Evolutionary conservation across 352 stramenopile species (phyloP).

Genomic region (Pythium vanterpoolii): DNA sequence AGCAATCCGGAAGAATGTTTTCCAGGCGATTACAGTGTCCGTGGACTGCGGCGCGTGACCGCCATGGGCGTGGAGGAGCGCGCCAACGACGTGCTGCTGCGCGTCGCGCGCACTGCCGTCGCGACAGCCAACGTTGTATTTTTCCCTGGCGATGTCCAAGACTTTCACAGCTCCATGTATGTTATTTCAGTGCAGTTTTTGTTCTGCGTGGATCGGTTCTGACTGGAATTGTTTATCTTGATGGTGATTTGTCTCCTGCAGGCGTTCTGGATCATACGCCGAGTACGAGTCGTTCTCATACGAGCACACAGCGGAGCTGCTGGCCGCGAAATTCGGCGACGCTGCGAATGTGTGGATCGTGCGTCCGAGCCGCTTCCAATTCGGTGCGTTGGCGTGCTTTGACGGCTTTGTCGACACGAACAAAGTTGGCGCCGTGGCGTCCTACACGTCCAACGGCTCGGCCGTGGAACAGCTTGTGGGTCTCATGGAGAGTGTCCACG

Average conservation of each 20-base stretch:
- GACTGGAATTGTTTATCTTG: not conserved
- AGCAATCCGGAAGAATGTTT: not conserved
- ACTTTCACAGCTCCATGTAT: slow-evolving; percentile 50
- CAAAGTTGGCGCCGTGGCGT: slow-evolving; percentile 43
- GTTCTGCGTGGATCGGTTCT: slow-evolving; percentile 3
- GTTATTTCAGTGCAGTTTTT: not conserved
- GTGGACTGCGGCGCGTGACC: slow-evolving; percentile 5
- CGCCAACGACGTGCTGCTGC: slow-evolving; percentile 53
- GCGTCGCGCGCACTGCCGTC: slow-evolving; percentile 10
- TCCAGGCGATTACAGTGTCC: slow-evolving; percentile 2
- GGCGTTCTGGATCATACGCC: slow-evolving; percentile 28
- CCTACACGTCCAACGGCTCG: slow-evolving; percentile 30
- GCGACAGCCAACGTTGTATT: slow-evolving; percentile 51
- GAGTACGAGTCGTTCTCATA: slow-evolving; percentile 59
- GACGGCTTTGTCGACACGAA: slow-evolving; percentile 59
- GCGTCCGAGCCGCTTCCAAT: slow-evolving; percentile 36
- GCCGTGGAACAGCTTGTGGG: slow-evolving; percentile 20
- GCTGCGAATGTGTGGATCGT: slow-evolving; percentile 58
- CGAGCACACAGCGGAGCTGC: slow-evolving; percentile 36
- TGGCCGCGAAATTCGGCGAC: slow-evolving; percentile 51
- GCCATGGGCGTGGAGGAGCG: slow-evolving; percentile 20
- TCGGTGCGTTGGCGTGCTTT: slow-evolving; percentile 56
- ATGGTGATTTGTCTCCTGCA: not conserved
- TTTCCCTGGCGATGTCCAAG: slow-evolving; percentile 67
- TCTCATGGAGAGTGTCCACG: slow-evolving; percentile 12